Percentiles rank a stretch among this genome's conserved stretches.
Evolutionary conservation across 305 asterid species (phyloP).

Genomic region (Fraxinus sp.): DNA sequence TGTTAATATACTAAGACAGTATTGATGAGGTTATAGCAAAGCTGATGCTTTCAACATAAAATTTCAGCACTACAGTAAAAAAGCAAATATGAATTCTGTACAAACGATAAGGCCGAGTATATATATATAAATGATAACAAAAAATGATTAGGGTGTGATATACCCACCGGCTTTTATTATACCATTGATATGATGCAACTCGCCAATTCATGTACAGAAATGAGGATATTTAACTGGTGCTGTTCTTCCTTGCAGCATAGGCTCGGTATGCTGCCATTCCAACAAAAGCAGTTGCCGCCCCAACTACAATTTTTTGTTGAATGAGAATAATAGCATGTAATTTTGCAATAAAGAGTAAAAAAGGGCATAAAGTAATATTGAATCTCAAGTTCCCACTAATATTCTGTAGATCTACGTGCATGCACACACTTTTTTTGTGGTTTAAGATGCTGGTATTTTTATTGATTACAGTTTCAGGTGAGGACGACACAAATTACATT

Average conservation of each 20-base stretch:
- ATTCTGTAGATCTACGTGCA: conserved; percentile 2
- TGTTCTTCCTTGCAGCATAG: conserved; percentile 75
- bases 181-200: not conserved
- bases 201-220: conserved; percentile 29
- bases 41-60: conserved; percentile 16
- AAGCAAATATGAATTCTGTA: conserved; percentile 13
- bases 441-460: not conserved
- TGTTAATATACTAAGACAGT: not conserved
- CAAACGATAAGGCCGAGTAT: not conserved
- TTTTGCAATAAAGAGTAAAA: conserved; percentile 2
- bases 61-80: not conserved
- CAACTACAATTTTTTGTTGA: conserved; percentile 56
- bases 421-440: not conserved
- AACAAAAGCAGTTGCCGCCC: conserved; percentile 78
- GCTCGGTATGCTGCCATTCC: conserved; percentile 82
- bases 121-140: not conserved
- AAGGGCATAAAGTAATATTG: not conserved
- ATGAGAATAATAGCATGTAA: conserved; percentile 22
- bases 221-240: conserved; percentile 51
- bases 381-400: conserved; percentile 5
- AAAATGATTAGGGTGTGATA: not conserved
- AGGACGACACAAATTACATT: not conserved
- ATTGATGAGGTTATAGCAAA: conserved; percentile 1
- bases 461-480: not conserved
- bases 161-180: conserved; percentile 2